Percentiles rank a stretch among this genome's conserved stretches.
These are phyloP conservation scores for Apostasia shenzhenica DNA, from an alignment of 106 monocot species.

Conservation along the genomic window DNA sequence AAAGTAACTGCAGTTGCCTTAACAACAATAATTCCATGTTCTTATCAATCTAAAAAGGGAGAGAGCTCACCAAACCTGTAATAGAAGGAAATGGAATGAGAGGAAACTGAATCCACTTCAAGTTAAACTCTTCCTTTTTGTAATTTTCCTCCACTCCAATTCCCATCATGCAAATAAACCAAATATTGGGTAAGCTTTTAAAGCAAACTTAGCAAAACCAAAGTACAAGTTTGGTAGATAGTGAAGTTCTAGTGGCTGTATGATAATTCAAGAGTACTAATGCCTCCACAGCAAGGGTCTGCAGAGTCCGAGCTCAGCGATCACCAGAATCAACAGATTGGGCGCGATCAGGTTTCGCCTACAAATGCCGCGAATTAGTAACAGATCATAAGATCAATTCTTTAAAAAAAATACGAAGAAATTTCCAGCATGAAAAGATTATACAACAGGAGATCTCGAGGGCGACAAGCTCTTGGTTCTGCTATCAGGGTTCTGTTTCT, in stretches of 20 bases:
- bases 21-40: no score
- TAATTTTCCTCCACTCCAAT: no score
- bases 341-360: neutral
- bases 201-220: neutral
- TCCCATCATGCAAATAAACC: no score
- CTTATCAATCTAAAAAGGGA: no score
- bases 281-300: neutral
- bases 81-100: no score
- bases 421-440: neutral
- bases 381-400: neutral
- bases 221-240: neutral
- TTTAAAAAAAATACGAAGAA: neutral
- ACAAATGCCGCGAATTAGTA: neutral
- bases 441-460: conserved; percentile 22
- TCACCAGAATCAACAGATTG: neutral
- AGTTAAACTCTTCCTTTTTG: no score
- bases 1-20: no score
- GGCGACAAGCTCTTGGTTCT: conserved; percentile 41
- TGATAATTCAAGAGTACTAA: no score
- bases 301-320: neutral
- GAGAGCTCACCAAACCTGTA: no score
- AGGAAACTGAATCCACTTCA: no score
- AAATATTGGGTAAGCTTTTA: neutral
- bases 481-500: conserved; percentile 17
- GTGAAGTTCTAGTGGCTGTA: neutral